Percentiles rank a stretch among this genome's conserved stretches.
phyloP scores from a whole-genome alignment of 1,284 basidiomycete genomes.

The Lentinula novae-zelandiae region DNA sequence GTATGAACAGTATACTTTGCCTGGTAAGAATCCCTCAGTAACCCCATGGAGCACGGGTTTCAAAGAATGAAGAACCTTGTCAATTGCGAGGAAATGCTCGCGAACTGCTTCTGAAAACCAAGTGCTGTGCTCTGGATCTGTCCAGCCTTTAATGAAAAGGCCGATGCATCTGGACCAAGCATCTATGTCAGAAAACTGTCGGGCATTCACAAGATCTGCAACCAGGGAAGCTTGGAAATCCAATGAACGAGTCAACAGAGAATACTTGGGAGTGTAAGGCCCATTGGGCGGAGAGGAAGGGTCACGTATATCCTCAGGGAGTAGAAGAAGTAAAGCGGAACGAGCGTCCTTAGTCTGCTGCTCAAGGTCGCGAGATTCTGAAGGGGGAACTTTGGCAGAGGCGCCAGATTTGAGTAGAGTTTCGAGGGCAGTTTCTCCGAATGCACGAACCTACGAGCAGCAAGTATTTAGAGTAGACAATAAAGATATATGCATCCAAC shows the following conservation, averaged over 20 bases:
- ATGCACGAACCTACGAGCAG: conserved; percentile 74
- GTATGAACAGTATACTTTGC: conserved; percentile 46
- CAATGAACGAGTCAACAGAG: conserved; percentile 49
- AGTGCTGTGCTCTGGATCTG: conserved; percentile 42
- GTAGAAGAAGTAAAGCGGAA: conserved; percentile 53
- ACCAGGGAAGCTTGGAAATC: conserved; percentile 74
- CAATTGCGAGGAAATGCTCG: conserved; percentile 73
- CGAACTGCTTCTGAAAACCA: conserved; percentile 65
- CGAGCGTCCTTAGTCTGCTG: conserved; percentile 57
- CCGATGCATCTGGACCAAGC: conserved; percentile 77
- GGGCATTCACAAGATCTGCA: conserved; percentile 72
- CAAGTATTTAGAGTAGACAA: conserved; percentile 13
- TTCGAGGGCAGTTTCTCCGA: conserved; percentile 76
- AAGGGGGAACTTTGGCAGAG: conserved; percentile 62
- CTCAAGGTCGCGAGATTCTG: conserved; percentile 63
- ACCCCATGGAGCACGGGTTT: conserved; percentile 5
- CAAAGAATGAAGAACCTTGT: conserved; percentile 44
- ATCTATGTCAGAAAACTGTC: conserved; percentile 60
- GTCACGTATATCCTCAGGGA: conserved; percentile 49
- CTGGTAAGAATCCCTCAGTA: conserved; percentile 27
- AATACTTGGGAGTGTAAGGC: conserved; percentile 43
- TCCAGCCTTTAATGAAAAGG: conserved; percentile 69
- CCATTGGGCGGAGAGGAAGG: conserved; percentile 44
- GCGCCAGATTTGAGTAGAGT: conserved; percentile 82
- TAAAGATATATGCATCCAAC: conserved; percentile 19